Evolutionary conservation across 495 filamentous ascomycete species (phyloP).

Genomic region (Penicillium malachiteum): DNA sequence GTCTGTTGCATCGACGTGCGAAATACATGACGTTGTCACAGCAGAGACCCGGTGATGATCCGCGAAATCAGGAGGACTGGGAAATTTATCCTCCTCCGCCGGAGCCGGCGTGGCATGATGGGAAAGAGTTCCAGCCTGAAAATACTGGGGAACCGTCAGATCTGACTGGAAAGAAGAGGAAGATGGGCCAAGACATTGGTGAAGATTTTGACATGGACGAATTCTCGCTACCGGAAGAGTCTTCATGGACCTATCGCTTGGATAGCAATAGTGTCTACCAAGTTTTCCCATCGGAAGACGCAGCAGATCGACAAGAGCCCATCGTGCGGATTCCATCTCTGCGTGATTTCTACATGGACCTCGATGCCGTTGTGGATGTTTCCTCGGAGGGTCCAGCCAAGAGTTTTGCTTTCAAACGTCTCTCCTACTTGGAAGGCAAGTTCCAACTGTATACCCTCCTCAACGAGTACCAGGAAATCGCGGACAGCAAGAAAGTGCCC

Average conservation of each 20-base stretch:
- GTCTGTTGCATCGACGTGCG: slow-evolving; percentile 76
- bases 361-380: slow-evolving; percentile 79
- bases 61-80: slow-evolving; percentile 82
- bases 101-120: slow-evolving; percentile 83
- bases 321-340: slow-evolving; percentile 81
- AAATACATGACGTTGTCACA: slow-evolving; percentile 88
- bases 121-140: slow-evolving; percentile 47
- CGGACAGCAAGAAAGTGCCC: slow-evolving; percentile 94
- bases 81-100: slow-evolving; percentile 87
- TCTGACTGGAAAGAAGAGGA: slow-evolving; percentile 57
- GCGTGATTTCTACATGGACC: slow-evolving; percentile 90
- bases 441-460: slow-evolving; percentile 90
- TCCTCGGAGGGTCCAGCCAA: slow-evolving; percentile 95
- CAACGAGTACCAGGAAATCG: slow-evolving; percentile 96
- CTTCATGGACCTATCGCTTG: slow-evolving; percentile 68
- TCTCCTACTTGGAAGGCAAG: slow-evolving; percentile 94
- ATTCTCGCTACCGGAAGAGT: slow-evolving; percentile 66
- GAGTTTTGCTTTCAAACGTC: slow-evolving; percentile 89
- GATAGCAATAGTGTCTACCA: slow-evolving; percentile 89
- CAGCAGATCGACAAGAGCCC: slow-evolving; percentile 61
- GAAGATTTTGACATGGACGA: slow-evolving; percentile 86
- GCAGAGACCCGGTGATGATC: slow-evolving; percentile 77
- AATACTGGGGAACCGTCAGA: slow-evolving; percentile 22
- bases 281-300: slow-evolving; percentile 67
- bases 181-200: slow-evolving; percentile 87